Base-by-base conservation (phyloP, 140 eudicot species). In the Ambrosia hybrid region DNA sequence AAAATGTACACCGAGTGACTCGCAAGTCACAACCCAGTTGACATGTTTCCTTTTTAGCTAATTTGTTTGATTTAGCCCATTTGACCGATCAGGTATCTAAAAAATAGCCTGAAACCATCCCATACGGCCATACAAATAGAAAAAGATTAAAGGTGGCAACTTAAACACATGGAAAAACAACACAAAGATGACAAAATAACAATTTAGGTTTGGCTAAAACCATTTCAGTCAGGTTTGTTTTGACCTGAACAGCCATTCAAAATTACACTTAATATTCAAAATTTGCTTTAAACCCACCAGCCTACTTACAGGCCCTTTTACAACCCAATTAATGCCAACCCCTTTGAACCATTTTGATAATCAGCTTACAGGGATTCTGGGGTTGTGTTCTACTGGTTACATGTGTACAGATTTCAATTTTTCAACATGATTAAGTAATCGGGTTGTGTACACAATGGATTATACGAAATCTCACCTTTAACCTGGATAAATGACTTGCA, bases 401-500 rank as follows among this genome's bases (percentile, higher is more conserved):
- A 30, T 30, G 34, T 30, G 34, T 30, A 30, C 34, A 30, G 34
- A 30, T 0, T 36, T 37, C 51, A 62, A 62, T 21, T 62, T 62
- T 37, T 37, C 13, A 13, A n/a, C 48, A 38, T 62, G 46, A 60
- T 33, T 60, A 34, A 60, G 46, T 41, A 5, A 41, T 6, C 46
- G 0, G 46, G 46, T 5, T 41, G 46, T 41, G 46, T 41, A 5
- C 51, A 13, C 30, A 26, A 36, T 62, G 67, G 46, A 15, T 34
- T 34, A 60, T 46, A 46, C 16, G 14, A 51, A 68, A 49, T 55
- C 91, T 84, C 77, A 91, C 99, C 99, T 81, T 90, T 79, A 94
- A 70, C 76, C 99, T 82, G 46, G 88, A 83, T 66, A 94, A 67
- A 79, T 94, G 94, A 83, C 58, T 79, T 34, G 83, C 51, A 59